Evolutionary conservation across 2,329 filamentous ascomycete species (phyloP).

Genomic region (Raffaelea ambrosiae): DNA sequence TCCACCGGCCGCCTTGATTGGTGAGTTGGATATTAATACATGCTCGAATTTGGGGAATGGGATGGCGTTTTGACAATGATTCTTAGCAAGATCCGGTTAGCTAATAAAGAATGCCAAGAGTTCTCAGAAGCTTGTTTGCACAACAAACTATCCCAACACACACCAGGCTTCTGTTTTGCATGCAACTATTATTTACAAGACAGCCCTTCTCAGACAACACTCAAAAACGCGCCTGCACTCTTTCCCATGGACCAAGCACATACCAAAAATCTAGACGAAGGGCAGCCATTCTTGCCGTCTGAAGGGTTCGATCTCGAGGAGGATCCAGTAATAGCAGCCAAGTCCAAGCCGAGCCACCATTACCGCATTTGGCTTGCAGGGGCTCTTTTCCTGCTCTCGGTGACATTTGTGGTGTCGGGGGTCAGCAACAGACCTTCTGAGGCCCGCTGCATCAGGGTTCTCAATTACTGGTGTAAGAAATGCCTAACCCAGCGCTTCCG

Average conservation of each 20-base stretch:
- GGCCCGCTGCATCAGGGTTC: background rate
- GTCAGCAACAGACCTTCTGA: background rate
- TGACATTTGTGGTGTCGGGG: background rate
- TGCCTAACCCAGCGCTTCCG: background rate
- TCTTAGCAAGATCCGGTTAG: too few relatives aligned
- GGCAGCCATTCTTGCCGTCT: background rate
- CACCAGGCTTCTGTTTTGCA: too few relatives aligned
- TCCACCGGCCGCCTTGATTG: too few relatives aligned
- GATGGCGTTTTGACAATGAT: too few relatives aligned
- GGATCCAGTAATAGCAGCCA: background rate
- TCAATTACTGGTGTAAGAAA: background rate
- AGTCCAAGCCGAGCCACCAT: background rate
- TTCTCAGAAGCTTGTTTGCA: too few relatives aligned
- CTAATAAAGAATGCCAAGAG: too few relatives aligned
- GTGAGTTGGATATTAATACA: too few relatives aligned
- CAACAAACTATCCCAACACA: too few relatives aligned
- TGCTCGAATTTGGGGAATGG: too few relatives aligned
- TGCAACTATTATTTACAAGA: too few relatives aligned
- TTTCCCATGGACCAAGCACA: background rate
- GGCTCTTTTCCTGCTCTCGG: background rate
- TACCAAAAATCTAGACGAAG: background rate
- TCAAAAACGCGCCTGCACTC: too few relatives aligned
- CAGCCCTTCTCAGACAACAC: too few relatives aligned
- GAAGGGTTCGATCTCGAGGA: background rate
- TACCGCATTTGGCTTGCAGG: background rate